Base-by-base conservation (phyloP, 257 asterid genomes). In the Plantago elongata region DNA sequence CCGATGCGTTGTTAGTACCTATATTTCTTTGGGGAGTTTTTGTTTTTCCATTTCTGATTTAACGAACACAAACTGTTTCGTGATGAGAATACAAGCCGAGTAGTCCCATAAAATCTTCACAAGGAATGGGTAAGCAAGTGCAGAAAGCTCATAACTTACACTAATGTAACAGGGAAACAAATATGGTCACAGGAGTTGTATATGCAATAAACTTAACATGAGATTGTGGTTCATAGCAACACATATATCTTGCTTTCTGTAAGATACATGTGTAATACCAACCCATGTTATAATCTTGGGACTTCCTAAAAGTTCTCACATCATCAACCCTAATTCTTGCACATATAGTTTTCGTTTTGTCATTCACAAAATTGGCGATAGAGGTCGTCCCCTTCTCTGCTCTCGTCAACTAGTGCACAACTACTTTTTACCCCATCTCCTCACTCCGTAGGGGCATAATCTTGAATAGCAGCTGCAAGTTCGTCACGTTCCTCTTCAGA, bases 391-490 rank as follows among this genome's bases (percentile, higher is more conserved):
- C 29, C 52, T 18, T 22, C 29, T 16, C 22, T 54, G 15, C n/a
- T 65, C 61, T 65, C 71, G 62, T 64, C 51, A 52, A 64, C 71
- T 73, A 75, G 69, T 50, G 34, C 78, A 78, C 92, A 82, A 76
- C 81, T 79, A 70, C 58, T 57, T 47, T 63, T 69, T 43, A 27
- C 66, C 42, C 51, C 46, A 38, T 11, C 62, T 6, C 52, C 49
- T 81, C 81, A 87, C 47, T 65, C 66, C 63, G 82, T 69, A 61
- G 99, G 99, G 38, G 99, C 87, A 43, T 83, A 78, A 56, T 89
- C 99, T 69, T 84, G 81, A 47, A 93, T 89, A 27, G 71, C 82
- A 65, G 89, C 88, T 13, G 88, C 94, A 45, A 93, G 85, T 60
- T 93, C 85, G 71, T 93, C 75, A 27, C 97, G 79, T 61, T 84